Evolutionary conservation across 768 basidiomycete genomes (phyloP), one percentile per base, ranked within the genome.

Genomic region (Trametes gibbosa): DNA sequence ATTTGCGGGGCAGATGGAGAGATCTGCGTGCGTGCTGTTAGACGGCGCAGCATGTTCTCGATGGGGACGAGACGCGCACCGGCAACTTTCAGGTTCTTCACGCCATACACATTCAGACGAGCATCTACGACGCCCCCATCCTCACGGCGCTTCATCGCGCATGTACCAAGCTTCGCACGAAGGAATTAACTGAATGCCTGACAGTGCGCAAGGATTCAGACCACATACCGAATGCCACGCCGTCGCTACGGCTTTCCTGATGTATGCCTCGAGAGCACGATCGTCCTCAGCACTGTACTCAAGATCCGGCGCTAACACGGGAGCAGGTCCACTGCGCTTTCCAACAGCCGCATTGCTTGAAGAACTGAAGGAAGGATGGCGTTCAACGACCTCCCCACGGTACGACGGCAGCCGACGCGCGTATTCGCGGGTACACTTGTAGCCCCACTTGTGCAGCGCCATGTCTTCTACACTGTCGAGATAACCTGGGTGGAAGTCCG

Each of bases 101-200:
- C 75, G 0, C 84, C 85, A 58, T 87, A 86, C 14, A 89, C 84
- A 58, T 83, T 84, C 39, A 88, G 70, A 13, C 74, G 73, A 35
- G 78, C 50, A 65, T 89, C 84, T 16, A 89, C 83, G 3, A 88
- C 87, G 12, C 86, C 86, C 4, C 79, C 81, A 39, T 76, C 59
- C n/a, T 81, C 76, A 16, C 79, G 76, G 6, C 80, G 76, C 68
- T 86, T 86, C 85, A 88, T 87, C 0, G 84, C 79, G 56, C 85
- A 87, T 0, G 85, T 87, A 34, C 85, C 85, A 14, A 84, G 73
- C 84, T 86, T 6, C 32, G 69, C 74, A 8, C 23, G 35, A 12
- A 21, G 12, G n/a, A n/a, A 14, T 3, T 35, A 23, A 13, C 16
- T n/a, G 25, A 13, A 14, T 4, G 4, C 46, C 12, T 21, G 25